phyloP scores from a whole-genome alignment of 768 basidiomycete genomes.

The Lyophyllum atratum region DNA sequence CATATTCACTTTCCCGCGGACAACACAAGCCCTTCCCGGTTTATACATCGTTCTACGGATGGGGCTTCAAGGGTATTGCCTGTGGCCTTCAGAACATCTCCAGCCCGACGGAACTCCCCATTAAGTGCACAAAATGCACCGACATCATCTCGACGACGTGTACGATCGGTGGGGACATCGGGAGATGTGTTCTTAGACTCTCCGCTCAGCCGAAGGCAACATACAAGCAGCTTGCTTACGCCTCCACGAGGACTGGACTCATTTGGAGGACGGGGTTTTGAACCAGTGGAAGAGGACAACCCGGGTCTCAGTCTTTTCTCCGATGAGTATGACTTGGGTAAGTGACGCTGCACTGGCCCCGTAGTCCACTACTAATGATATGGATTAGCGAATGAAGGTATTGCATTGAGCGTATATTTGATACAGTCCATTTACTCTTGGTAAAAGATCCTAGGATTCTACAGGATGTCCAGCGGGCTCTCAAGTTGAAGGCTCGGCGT shows the following conservation, averaged over 20 bases:
- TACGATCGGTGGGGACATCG: constrained; percentile 15
- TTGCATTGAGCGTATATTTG: constrained; percentile 22
- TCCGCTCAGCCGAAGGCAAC: constrained; percentile 4
- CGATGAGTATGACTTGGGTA: constrained; percentile 79
- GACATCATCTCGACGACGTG: constrained; percentile 13
- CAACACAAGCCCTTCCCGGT: constrained; percentile 9
- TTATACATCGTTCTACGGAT: constrained; percentile 7
- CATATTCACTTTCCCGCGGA: constrained; percentile 22
- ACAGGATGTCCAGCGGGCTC: constrained; percentile 77
- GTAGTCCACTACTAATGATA: constrained; percentile 10
- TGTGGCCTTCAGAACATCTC: constrained; percentile 3
- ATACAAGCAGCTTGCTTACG: constrained; percentile 6
- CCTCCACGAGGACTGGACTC: constrained; percentile 11
- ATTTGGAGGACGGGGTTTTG: constrained; percentile 4
- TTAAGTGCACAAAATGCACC: constrained; percentile 12
- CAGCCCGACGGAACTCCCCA: constrained; percentile 11
- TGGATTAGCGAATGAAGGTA: constrained; percentile 71
- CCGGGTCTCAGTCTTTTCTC: constrained; percentile 45
- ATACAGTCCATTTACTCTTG: neutral
- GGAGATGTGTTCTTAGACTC: constrained; percentile 9
- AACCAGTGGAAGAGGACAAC: constrained; percentile 9
- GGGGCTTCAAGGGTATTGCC: constrained; percentile 2
- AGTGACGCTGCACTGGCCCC: constrained; percentile 28
- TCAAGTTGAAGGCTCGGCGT: constrained; percentile 72
- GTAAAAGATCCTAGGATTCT: constrained; percentile 72